phyloP scores from a whole-genome alignment of 2,329 filamentous ascomycete genomes.

The Penicillium sp. region DNA sequence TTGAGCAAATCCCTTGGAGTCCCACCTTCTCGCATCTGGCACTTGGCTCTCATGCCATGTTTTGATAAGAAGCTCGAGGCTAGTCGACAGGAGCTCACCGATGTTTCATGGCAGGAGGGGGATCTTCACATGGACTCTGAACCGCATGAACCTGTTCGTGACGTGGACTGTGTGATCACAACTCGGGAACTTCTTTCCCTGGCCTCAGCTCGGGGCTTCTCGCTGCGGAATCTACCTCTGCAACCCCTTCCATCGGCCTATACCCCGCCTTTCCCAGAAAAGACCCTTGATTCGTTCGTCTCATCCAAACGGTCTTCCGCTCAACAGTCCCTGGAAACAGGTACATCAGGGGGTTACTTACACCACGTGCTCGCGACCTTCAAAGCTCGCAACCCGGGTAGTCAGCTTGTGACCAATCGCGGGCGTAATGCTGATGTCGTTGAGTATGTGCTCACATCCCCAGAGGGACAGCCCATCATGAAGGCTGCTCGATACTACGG shows the following conservation, averaged over 20 bases:
- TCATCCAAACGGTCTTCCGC: constrained; percentile 52
- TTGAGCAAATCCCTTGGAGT: constrained; percentile 69
- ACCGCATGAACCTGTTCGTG: constrained; percentile 55
- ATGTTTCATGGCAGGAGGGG: constrained; percentile 59
- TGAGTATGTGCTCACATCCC: constrained; percentile 67
- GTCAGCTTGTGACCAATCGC: constrained; percentile 63
- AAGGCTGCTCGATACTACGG: constrained; percentile 90
- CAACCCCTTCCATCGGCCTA: constrained; percentile 47
- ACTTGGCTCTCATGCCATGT: constrained; percentile 93
- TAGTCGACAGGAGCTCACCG: constrained; percentile 84
- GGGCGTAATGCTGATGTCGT: constrained; percentile 88
- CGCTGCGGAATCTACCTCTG: constrained; percentile 67
- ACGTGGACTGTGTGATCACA: constrained; percentile 97
- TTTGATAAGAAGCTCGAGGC: constrained; percentile 99
- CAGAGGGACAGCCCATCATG: constrained; percentile 58
- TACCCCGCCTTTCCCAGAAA: constrained; percentile 65
- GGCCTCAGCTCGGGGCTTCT: constrained; percentile 70
- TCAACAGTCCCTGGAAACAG: constrained; percentile 52
- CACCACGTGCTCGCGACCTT: constrained; percentile 75
- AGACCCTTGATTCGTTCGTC: constrained; percentile 64
- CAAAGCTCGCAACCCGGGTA: constrained; percentile 64
- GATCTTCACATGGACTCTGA: constrained; percentile 33
- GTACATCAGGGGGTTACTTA: constrained; percentile 83
- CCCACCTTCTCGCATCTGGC: constrained; percentile 78
- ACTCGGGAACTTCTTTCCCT: constrained; percentile 90